These are phyloP conservation scores for Torulaspora gathmanii DNA, from an alignment of 805 yeast species.

Conservation along the genomic window DNA sequence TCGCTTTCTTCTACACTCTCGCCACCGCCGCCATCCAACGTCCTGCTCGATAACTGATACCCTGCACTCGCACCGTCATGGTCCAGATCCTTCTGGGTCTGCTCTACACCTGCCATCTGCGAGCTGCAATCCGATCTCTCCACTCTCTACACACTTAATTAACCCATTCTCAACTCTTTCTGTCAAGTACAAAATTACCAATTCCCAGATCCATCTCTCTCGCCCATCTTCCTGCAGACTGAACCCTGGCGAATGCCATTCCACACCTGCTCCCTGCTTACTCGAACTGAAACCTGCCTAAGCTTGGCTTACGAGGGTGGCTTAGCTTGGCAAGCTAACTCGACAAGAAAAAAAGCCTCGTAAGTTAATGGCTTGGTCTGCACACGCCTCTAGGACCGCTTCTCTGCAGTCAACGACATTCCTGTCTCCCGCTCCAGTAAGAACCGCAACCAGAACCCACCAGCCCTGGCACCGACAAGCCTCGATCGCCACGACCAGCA, in stretches of 20 bases:
- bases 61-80: not conserved
- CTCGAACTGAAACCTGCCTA: not conserved
- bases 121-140: not conserved
- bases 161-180: too few relatives aligned
- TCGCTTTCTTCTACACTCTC: not conserved
- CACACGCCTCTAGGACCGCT: not conserved
- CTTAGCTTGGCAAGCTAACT: slow-evolving; percentile 1
- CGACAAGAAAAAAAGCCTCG: not conserved
- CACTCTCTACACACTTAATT: not conserved
- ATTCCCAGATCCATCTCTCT: too few relatives aligned
- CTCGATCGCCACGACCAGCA: too few relatives aligned
- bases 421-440: too few relatives aligned
- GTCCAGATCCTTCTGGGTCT: not conserved
- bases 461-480: too few relatives aligned
- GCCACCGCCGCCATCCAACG: not conserved
- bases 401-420: not conserved
- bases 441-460: too few relatives aligned
- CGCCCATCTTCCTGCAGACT: too few relatives aligned
- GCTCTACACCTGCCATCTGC: slow-evolving; percentile 3
- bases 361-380: not conserved
- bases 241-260: not conserved
- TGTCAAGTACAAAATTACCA: too few relatives aligned
- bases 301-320: slow-evolving; percentile 1
- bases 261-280: not conserved
- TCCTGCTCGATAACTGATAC: slow-evolving; percentile 8